phyloP scores from a whole-genome alignment of 2,329 filamentous ascomycete genomes.

The Fusarium liriodendri region DNA sequence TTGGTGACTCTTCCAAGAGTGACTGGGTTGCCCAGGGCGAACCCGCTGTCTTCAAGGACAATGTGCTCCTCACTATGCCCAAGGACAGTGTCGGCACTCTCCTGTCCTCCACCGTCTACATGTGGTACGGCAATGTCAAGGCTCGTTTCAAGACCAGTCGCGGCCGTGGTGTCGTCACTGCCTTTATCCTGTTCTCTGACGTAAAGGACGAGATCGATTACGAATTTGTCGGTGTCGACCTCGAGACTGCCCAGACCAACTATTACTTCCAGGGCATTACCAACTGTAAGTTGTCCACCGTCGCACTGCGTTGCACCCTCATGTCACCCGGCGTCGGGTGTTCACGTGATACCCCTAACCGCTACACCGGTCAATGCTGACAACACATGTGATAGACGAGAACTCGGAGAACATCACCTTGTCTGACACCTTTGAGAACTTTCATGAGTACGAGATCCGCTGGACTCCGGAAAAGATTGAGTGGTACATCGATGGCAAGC shows the following conservation, averaged over 20 bases:
- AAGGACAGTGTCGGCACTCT: conserved; percentile 87
- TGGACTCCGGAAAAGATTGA: conserved; percentile 89
- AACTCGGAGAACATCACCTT: conserved; percentile 79
- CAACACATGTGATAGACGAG: conserved; percentile 64
- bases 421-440: conserved; percentile 79
- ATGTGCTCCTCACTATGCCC: conserved; percentile 89
- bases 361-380: conserved; percentile 16
- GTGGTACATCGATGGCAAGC: conserved; percentile 87
- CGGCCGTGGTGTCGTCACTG: conserved; percentile 91
- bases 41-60: conserved; percentile 74
- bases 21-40: conserved; percentile 93
- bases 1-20: conserved; percentile 81
- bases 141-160: conserved; percentile 86
- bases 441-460: conserved; percentile 91
- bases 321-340: not conserved
- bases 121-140: conserved; percentile 97
- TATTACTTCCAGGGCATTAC: conserved; percentile 97
- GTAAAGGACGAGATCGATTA: conserved; percentile 99
- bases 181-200: conserved; percentile 94
- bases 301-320: not conserved
- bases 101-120: conserved; percentile 83
- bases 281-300: conserved; percentile 73
- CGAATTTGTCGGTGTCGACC: conserved; percentile 88
- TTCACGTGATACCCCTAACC: conserved; percentile 19
- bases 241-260: conserved; percentile 87